Conservation (phyloP, 176 grass and related monocot genomes). For the Tillandsia leiboldiana region DNA sequence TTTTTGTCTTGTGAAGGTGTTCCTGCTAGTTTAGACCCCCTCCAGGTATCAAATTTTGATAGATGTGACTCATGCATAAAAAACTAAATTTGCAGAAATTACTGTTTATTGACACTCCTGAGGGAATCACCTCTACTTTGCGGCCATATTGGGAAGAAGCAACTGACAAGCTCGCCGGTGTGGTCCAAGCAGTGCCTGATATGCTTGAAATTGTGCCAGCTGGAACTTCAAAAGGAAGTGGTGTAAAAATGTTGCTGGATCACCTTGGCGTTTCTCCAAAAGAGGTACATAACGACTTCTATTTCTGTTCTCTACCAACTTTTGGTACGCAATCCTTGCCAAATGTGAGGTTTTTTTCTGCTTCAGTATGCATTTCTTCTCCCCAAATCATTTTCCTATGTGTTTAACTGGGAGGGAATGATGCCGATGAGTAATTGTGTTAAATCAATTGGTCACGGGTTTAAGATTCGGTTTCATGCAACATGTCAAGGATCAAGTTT, state of each 20-base stretch:
- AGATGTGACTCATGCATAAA: neutral
- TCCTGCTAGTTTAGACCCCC: no score
- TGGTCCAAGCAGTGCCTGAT: slow-evolving; percentile 75
- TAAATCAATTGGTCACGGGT: no score
- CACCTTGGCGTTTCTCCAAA: slow-evolving; percentile 60
- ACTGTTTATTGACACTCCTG: slow-evolving; percentile 71
- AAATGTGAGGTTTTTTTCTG: neutral
- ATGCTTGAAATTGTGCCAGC: slow-evolving; percentile 95
- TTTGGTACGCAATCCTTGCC: neutral
- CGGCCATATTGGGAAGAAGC: slow-evolving; percentile 81
- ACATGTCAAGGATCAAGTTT: no score
- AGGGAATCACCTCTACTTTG: slow-evolving; percentile 49
- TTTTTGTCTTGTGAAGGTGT: neutral
- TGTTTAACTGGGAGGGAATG: no score
- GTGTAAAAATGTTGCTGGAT: slow-evolving; percentile 71
- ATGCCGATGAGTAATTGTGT: no score
- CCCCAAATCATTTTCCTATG: no score
- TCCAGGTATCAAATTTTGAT: no score
- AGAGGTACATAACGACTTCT: slow-evolving; percentile 45
- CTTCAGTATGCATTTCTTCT: neutral
- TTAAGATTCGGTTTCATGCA: no score
- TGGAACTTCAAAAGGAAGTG: slow-evolving; percentile 75
- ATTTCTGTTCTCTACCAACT: slow-evolving; percentile 1
- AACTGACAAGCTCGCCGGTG: slow-evolving; percentile 40
- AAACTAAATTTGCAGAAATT: slow-evolving; percentile 52